These are phyloP conservation scores for Trametes elegans DNA, from an alignment of 768 basidiomycete species.

Conservation along the genomic window DNA sequence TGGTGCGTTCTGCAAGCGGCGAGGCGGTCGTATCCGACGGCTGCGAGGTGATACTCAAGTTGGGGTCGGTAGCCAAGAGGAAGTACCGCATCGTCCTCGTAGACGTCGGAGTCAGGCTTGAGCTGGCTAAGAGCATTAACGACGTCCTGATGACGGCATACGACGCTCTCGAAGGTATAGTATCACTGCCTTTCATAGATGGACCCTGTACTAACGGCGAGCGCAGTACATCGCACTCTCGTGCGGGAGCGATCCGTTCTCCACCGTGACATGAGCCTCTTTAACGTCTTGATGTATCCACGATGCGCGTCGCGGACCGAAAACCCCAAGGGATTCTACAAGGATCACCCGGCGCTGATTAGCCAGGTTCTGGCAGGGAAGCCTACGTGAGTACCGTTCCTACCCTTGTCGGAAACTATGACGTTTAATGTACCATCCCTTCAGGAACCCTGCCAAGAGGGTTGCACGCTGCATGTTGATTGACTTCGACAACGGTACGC, in stretches of 20 bases:
- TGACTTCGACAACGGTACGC: background rate
- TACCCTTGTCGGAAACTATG: too few relatives aligned
- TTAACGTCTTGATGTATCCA: background rate
- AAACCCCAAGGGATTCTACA: background rate
- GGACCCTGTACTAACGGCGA: too few relatives aligned
- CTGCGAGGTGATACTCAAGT: background rate
- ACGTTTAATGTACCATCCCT: background rate
- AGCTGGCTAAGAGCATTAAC: background rate
- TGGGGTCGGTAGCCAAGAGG: background rate
- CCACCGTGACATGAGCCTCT: background rate
- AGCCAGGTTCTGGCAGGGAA: background rate
- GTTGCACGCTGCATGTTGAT: background rate
- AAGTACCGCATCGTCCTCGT: background rate
- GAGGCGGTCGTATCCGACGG: background rate
- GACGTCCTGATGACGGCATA: background rate
- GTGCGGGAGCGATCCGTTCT: background rate
- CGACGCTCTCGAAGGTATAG: background rate
- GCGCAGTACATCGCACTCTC: background rate
- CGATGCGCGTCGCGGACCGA: background rate
- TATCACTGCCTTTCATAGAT: background rate
- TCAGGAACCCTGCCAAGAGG: background rate
- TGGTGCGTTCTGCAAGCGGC: background rate
- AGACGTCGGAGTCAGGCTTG: background rate
- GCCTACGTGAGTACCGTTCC: background rate
- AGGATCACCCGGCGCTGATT: background rate